These are phyloP conservation scores for Hypoxylon sp. DNA, from an alignment of 2,329 filamentous ascomycete species.

Conservation along the genomic window DNA sequence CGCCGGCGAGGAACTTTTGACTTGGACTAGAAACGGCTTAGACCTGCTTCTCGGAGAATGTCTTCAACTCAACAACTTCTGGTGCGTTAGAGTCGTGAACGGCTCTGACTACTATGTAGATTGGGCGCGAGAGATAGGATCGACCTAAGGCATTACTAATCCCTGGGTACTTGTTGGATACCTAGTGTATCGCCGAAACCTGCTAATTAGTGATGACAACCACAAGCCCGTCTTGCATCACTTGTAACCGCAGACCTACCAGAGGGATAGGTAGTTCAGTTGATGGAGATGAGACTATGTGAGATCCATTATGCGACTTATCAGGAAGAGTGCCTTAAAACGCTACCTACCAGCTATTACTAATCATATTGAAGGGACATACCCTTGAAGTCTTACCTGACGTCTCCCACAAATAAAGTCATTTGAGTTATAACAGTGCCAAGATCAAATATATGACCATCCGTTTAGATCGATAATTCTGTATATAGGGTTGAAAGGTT, in stretches of 20 bases:
- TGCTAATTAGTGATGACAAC: constrained; percentile 17
- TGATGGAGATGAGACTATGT: background rate
- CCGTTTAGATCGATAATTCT: background rate
- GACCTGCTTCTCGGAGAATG: constrained; percentile 47
- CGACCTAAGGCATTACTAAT: constrained; percentile 53
- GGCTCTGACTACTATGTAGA: constrained; percentile 58
- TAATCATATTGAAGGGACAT: background rate
- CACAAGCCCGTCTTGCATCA: background rate
- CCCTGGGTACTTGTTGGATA: constrained; percentile 41
- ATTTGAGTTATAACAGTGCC: background rate
- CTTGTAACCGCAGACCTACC: background rate
- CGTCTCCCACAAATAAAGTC: background rate
- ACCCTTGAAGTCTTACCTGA: background rate
- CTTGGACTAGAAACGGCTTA: constrained; percentile 51
- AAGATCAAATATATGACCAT: background rate
- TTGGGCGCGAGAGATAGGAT: constrained; percentile 55
- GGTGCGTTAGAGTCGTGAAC: constrained; percentile 53
- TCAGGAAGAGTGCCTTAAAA: background rate
- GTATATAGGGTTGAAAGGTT: background rate
- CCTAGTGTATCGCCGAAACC: background rate
- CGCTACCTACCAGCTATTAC: background rate
- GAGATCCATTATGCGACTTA: background rate
- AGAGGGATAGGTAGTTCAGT: background rate
- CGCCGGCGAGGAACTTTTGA: constrained; percentile 49
- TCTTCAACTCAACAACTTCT: constrained; percentile 47